Base-by-base conservation (phyloP, 495 filamentous ascomycete genomes). In the Pyrenula massariospora region DNA sequence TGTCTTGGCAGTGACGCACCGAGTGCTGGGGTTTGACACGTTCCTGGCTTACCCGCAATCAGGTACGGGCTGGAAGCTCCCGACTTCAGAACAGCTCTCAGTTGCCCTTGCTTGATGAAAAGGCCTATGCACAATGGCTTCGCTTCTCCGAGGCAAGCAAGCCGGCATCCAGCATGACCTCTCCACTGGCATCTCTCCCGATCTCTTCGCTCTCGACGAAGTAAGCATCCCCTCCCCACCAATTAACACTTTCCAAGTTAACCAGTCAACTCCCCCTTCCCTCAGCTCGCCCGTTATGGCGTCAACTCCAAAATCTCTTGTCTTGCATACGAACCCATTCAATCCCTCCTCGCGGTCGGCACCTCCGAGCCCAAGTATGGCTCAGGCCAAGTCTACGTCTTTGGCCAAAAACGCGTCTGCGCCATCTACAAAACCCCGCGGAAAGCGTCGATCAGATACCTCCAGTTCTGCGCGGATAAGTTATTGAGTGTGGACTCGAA, bases 331-430 rank as follows among this genome's bases (percentile, higher is more conserved):
- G 90, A 96, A 59, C 92, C 93, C 3, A 77, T 94, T 22, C 93
- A 97, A 66, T 95, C 91, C 20, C 84, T 98, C 24, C 76, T 98
- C 25, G 93, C 91, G n/a, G 79, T 97, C 51, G 93, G 90, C 23
- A 97, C 94, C 52, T 84, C 81, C 66, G 87, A 88, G 69, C 86
- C 87, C 36, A 78, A 84, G 59, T 90, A 81, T 57, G 86, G 87
- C 55, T 79, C 79, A 47, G 87, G 88, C 21, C 83, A 88, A 68
- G 90, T 98, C 66, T 93, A 93, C 69, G 75, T 98, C 61, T 96
- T 93, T 63, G 93, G 93, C 12, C 87, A 89, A 69, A 80, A 76
- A 42, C 85, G 93, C 23, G 85, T 96, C 52, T 77, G 81, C 49
- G 86, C 86, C 58, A 77, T 82, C 36, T 77, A 90, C 58, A 66